Base-by-base conservation (phyloP, 2,329 filamentous ascomycete species). In the Mycosphaerella sp. region DNA sequence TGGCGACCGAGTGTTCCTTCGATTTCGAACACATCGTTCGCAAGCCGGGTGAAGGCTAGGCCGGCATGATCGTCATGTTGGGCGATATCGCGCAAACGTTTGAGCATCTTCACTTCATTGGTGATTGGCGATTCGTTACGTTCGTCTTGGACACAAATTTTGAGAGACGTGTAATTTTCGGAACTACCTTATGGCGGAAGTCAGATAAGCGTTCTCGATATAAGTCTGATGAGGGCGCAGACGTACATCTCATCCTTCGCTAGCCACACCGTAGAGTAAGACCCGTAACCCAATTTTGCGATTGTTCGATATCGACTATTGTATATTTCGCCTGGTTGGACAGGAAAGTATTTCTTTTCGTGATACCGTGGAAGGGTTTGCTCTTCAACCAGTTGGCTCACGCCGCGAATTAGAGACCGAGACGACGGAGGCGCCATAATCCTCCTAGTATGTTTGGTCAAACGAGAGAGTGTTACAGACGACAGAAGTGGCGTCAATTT, bases 251-350 rank as follows among this genome's bases (percentile, higher is more conserved):
- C 63, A 62, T 73, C 68, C 21, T 59, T 64, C 34, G 63, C 66
- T 2, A 74, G 63, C 71, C 71, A 74, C 4, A 71, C 67, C 0
- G 71, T 73, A 5, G 71, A 71, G 45, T 55, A 61, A 4, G 59
- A 61, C 10, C 71, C 71, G 53, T 68, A 71, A 37, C 72, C 72
- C 9, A 74, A 62, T 54, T 75, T 75, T 37, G 63, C 64, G 7
- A 72, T 58, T 36, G 71, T 58, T 44, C 68, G 63, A 54, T 71
- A 73, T n/a, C 58, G 62, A 1, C 39, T 41, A 6, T 63, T 27
- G 39, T 69, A 51, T 0, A 68, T 41, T 13, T 70, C 49, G 13
- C 69, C 68, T 3, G 70, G 66, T 1, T 42, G 49, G 42, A 70
- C 62, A 0, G 68, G 68, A 51, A 67, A 68, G 41, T 66, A 71